phyloP scores from a whole-genome alignment of 768 basidiomycete species.

The Trametes maxima region DNA sequence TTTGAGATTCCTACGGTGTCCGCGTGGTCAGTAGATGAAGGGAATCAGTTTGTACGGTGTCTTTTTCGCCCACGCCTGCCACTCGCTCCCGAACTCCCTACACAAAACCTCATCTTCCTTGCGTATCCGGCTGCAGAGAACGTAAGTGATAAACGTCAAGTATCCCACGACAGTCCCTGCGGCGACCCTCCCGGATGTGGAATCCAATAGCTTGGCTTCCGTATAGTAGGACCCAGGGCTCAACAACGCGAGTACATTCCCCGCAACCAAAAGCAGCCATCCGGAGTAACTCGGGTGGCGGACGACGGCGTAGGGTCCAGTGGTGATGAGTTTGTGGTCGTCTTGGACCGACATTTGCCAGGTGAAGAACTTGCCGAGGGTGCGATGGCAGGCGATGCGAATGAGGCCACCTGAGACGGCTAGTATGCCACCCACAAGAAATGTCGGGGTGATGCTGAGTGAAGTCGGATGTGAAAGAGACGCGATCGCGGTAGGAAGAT shows the following conservation, averaged over 20 bases:
- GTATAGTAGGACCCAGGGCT: background rate
- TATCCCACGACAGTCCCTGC: background rate
- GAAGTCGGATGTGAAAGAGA: background rate
- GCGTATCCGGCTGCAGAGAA: background rate
- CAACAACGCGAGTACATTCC: slow-evolving; percentile 2
- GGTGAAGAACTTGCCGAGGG: slow-evolving; percentile 20
- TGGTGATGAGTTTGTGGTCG: slow-evolving; percentile 20
- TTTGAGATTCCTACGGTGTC: no score
- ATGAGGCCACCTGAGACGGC: slow-evolving; percentile 4
- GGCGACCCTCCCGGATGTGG: background rate
- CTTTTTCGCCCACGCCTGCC: slow-evolving; percentile 17
- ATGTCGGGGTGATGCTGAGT: slow-evolving; percentile 6
- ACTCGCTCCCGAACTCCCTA: slow-evolving; percentile 15
- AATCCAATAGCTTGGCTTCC: background rate
- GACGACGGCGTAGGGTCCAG: slow-evolving; percentile 19
- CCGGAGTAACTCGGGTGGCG: slow-evolving; percentile 21
- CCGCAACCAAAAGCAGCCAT: background rate
- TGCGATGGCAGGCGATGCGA: slow-evolving; percentile 17
- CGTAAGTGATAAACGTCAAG: slow-evolving; percentile 1
- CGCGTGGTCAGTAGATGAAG: slow-evolving; percentile 3
- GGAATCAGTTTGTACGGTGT: slow-evolving; percentile 17
- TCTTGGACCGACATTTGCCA: slow-evolving; percentile 17
- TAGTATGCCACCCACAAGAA: slow-evolving; percentile 6
- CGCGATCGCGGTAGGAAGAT: background rate
- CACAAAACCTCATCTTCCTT: slow-evolving; percentile 14